Base-by-base conservation (phyloP, 1,284 basidiomycete genomes). In the Coriolopsis trogii region DNA sequence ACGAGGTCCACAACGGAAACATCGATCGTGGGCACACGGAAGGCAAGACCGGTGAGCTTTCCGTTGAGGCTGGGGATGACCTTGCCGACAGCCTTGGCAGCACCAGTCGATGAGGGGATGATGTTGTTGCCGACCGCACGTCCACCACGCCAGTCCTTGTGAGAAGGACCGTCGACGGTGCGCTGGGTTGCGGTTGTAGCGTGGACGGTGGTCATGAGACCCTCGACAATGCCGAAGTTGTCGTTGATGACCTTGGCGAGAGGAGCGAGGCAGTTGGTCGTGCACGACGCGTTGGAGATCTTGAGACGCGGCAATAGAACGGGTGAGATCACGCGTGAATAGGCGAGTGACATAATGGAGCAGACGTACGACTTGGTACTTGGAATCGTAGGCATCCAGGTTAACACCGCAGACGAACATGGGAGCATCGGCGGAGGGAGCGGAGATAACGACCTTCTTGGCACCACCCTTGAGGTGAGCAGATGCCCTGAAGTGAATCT, bases 401-500 rank as follows among this genome's bases (percentile, higher is more conserved):
- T 99, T 99, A 75, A 99, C 96, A 82, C 96, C 96, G 66, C 80
- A 84, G 58, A 95, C 92, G 74, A 87, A 93, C 96, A 99, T 99
- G 66, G 96, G 96, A 23, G 96, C 97, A 74, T 99, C 97, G 49
- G 95, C 87, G 24, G 97, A 99, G 65, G 96, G 96, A 51, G 96
- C 97, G 63, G 96, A 98, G 84, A 99, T 99, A 80, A 99, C 83
- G 71, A 99, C 96, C 84, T 98, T 99, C 89, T 99, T 98, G 73
- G 97, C 96, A 73, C 97, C 97, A 70, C 97, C 96, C 79, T 97
- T 95, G 78, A 99, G 81, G 81, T 99, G 96, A 64, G 86, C 87
- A 49, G 81, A 81, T 55, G 97, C 96, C 81, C 93, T 95, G 28
- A n/a, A n/a, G n/a, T n/a, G n/a, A n/a, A n/a, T n/a, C n/a, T n/a